Evolutionary conservation across 306 rosid genomes (phyloP).

Genomic region (Datisca glomerata): DNA sequence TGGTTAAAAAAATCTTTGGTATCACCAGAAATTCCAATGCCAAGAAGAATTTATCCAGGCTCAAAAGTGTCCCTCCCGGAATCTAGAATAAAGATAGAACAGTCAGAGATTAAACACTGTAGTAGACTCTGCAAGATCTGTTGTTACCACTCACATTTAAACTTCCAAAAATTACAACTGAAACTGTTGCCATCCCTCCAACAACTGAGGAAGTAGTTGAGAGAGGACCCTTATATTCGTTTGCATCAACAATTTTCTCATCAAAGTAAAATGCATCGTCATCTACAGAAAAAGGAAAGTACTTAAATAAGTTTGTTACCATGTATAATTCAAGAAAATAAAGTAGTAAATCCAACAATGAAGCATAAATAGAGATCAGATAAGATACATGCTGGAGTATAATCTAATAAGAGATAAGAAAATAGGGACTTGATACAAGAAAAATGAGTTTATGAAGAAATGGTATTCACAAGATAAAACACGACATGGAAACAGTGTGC

Average conservation of each 20-base stretch:
- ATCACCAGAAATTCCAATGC: slow-evolving; percentile 91
- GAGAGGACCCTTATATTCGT: slow-evolving; percentile 61
- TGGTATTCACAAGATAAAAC: too few relatives aligned
- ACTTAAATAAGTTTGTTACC: slow-evolving; percentile 13
- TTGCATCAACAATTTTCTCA: slow-evolving; percentile 65
- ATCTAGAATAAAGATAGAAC: slow-evolving; percentile 45
- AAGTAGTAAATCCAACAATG: too few relatives aligned
- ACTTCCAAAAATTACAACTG: slow-evolving; percentile 54
- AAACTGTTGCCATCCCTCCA: slow-evolving; percentile 67
- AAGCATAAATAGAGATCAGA: too few relatives aligned
- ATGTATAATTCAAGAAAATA: too few relatives aligned
- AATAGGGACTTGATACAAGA: too few relatives aligned
- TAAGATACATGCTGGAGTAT: too few relatives aligned
- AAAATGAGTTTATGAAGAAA: too few relatives aligned
- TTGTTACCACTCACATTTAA: slow-evolving; percentile 45
- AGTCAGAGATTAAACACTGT: slow-evolving; percentile 16
- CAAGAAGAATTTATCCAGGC: slow-evolving; percentile 88
- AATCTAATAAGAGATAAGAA: too few relatives aligned
- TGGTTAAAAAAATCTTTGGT: slow-evolving; percentile 80
- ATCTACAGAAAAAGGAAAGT: slow-evolving; percentile 35
- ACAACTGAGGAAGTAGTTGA: slow-evolving; percentile 86
- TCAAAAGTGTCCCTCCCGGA: slow-evolving; percentile 64
- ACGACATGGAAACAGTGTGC: too few relatives aligned
- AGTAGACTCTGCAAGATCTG: slow-evolving; percentile 1
- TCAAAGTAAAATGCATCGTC: slow-evolving; percentile 83